phyloP scores from a whole-genome alignment of 345 rosid genomes.

The Pugionium dolabratum region DNA sequence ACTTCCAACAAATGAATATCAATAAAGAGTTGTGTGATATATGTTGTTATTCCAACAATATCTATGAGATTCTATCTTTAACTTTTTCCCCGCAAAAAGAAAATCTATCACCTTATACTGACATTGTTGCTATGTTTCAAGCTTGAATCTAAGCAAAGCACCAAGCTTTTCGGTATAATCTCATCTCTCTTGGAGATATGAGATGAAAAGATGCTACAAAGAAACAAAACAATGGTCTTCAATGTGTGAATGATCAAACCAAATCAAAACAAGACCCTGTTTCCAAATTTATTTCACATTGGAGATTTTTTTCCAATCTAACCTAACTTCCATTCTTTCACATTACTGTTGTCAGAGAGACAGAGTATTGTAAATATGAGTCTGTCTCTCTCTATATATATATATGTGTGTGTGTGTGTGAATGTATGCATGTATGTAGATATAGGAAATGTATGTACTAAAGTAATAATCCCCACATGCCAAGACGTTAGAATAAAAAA shows the following conservation, averaged over 20 bases:
- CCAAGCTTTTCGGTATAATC: background rate
- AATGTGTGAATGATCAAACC: constrained; percentile 18
- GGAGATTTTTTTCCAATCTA: constrained; percentile 25
- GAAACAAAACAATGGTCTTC: background rate
- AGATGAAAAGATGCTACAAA: background rate
- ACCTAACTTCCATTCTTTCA: constrained; percentile 2
- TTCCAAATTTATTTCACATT: constrained; percentile 24
- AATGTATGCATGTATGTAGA: constrained; percentile 11
- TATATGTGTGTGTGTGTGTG: background rate
- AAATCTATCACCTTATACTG: too few relatives aligned
- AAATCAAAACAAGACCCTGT: constrained; percentile 24
- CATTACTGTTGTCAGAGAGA: constrained; percentile 19
- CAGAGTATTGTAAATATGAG: too few relatives aligned
- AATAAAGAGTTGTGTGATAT: too few relatives aligned
- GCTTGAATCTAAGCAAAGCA: too few relatives aligned
- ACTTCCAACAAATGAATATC: too few relatives aligned
- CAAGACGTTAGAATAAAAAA: constrained; percentile 25
- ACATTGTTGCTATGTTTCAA: too few relatives aligned
- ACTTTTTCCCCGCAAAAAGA: too few relatives aligned
- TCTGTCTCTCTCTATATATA: background rate
- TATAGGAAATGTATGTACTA: too few relatives aligned
- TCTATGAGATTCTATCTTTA: too few relatives aligned
- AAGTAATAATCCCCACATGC: constrained; percentile 33
- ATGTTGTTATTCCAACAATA: too few relatives aligned
- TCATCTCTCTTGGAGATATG: background rate